Percentiles rank a stretch among this genome's conserved stretches.
phyloP scores from a whole-genome alignment of 495 filamentous ascomycete species.

The Neurospora sp. region DNA sequence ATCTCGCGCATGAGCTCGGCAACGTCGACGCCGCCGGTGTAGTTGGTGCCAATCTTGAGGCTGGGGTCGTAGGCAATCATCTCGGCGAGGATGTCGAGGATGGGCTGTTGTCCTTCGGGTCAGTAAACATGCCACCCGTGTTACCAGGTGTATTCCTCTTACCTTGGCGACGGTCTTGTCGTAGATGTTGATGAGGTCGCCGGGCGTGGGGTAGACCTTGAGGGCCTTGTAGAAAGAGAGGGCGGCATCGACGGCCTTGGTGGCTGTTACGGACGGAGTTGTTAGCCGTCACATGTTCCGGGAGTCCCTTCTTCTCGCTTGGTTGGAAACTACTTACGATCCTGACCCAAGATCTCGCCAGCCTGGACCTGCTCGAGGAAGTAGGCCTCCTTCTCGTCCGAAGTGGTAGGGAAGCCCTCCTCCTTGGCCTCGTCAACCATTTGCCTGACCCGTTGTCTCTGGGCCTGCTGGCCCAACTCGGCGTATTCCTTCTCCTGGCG shows the following conservation, averaged over 20 bases:
- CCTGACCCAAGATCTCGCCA: constrained; percentile 62
- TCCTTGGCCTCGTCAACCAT: constrained; percentile 69
- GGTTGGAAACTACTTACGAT: constrained; percentile 27
- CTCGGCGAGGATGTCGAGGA: constrained; percentile 89
- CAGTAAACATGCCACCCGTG: background rate
- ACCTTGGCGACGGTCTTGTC: constrained; percentile 95
- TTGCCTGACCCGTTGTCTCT: constrained; percentile 60
- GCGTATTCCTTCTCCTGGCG: constrained; percentile 69
- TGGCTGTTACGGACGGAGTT: constrained; percentile 35
- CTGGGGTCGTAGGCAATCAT: constrained; percentile 87
- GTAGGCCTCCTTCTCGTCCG: constrained; percentile 72
- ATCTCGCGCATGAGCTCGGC: constrained; percentile 27
- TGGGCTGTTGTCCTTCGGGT: constrained; percentile 43
- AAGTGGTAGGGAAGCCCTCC: constrained; percentile 81
- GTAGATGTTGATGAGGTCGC: constrained; percentile 89
- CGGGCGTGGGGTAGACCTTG: constrained; percentile 92
- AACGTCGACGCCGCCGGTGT: constrained; percentile 26
- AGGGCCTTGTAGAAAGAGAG: constrained; percentile 94
- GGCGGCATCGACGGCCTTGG: constrained; percentile 71
- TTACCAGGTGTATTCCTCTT: constrained; percentile 8
- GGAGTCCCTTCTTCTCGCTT: background rate
- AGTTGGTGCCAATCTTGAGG: constrained; percentile 51
- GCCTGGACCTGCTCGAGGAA: constrained; percentile 90
- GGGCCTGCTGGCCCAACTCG: constrained; percentile 53
- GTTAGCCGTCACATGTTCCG: background rate